These are phyloP conservation scores for Iberis amara DNA, from an alignment of 441 rosid genomes.

Conservation along the genomic window DNA sequence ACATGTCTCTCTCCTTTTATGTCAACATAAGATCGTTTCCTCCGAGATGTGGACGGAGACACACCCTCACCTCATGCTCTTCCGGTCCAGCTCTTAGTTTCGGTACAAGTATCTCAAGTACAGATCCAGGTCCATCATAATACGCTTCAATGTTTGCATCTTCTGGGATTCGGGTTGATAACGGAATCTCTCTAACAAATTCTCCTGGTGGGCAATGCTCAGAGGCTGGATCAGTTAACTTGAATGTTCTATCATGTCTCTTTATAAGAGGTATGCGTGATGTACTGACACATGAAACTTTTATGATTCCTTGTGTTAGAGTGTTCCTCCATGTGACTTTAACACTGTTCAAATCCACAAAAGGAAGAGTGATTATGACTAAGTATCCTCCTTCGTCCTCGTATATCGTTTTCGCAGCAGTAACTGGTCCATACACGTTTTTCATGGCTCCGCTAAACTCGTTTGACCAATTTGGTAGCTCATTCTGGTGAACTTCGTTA, in stretches of 20 bases:
- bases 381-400: constrained; percentile 58
- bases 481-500: constrained; percentile 41
- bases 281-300: constrained; percentile 53
- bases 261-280: constrained; percentile 53
- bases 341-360: constrained; percentile 61
- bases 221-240: constrained; percentile 51
- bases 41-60: constrained; percentile 56
- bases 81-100: constrained; percentile 53
- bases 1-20: constrained; percentile 31
- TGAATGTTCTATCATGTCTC: constrained; percentile 57
- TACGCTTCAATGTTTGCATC: constrained; percentile 67
- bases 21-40: constrained; percentile 59
- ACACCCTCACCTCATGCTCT: constrained; percentile 68
- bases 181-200: constrained; percentile 56
- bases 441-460: constrained; percentile 60
- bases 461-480: constrained; percentile 42
- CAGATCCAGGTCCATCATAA: constrained; percentile 51
- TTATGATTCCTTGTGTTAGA: constrained; percentile 48
- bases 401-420: constrained; percentile 25
- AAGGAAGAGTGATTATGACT: constrained; percentile 60
- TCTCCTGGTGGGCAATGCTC: constrained; percentile 75
- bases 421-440: constrained; percentile 46
- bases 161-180: constrained; percentile 60
- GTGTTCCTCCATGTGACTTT: constrained; percentile 71
- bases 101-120: constrained; percentile 64